Evolutionary conservation across 2,329 filamentous ascomycete species (phyloP).

Genomic region (Beauveria caledonica): DNA sequence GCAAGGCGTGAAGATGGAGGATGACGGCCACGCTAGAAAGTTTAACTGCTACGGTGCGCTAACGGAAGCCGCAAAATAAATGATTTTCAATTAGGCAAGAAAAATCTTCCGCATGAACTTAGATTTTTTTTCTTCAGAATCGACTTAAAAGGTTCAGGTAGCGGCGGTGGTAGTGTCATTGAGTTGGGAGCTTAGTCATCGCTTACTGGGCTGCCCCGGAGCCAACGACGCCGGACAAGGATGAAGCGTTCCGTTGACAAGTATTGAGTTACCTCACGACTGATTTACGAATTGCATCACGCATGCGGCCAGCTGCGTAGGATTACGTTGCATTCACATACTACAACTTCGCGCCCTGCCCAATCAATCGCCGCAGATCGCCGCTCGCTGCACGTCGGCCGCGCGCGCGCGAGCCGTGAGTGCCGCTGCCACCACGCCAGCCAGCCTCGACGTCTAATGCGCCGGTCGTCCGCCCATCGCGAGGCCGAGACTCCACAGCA

Average conservation of each 20-base stretch:
- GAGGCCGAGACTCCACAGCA: constrained; percentile 1
- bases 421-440: not conserved
- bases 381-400: not conserved
- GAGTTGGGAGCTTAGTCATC: not conserved
- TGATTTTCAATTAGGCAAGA: constrained; percentile 7
- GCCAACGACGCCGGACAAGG: not conserved
- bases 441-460: not conserved
- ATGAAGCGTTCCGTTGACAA: not conserved
- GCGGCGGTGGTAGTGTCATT: not conserved
- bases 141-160: not conserved
- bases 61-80: not conserved
- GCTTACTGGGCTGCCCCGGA: not conserved
- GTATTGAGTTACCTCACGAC: not conserved
- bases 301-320: not conserved
- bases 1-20: not conserved
- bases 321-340: not conserved
- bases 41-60: not conserved
- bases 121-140: not conserved
- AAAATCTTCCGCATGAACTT: constrained; percentile 4
- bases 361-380: not conserved
- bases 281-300: not conserved
- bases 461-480: not conserved
- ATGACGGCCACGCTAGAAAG: not conserved
- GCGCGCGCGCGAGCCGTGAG: not conserved
- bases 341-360: not conserved